Conservation (phyloP, 352 stramenopile species). For the Phytophthora litchii region DNA sequence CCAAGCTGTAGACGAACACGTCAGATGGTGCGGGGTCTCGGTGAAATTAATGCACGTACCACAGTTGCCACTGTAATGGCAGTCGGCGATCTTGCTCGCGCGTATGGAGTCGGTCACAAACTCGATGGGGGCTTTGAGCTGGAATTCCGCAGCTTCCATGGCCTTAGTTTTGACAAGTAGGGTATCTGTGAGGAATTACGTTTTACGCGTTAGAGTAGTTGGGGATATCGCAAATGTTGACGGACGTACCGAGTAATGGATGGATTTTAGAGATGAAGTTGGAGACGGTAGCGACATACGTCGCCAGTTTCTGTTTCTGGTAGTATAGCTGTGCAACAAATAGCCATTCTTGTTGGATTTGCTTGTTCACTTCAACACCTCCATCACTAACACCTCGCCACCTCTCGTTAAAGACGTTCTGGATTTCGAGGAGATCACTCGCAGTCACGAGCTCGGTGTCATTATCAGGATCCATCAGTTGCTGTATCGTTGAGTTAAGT, state of each 20-base stretch:
- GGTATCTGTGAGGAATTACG: conserved; percentile 33
- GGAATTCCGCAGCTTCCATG: conserved; percentile 65
- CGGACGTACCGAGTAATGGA: conserved; percentile 41
- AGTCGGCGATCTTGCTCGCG: conserved; percentile 62
- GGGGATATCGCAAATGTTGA: background rate
- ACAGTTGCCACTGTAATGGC: conserved; percentile 60
- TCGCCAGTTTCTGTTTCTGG: conserved; percentile 47
- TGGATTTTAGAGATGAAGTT: conserved; percentile 40
- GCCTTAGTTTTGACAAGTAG: conserved; percentile 44
- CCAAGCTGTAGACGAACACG: conserved; percentile 44
- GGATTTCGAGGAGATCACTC: conserved; percentile 46
- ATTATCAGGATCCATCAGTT: conserved; percentile 53
- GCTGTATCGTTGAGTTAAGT: conserved; percentile 48
- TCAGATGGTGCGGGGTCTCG: conserved; percentile 20
- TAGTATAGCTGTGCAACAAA: conserved; percentile 50
- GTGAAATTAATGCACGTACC: conserved; percentile 29
- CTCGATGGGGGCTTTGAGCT: conserved; percentile 60
- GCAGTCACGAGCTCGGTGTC: conserved; percentile 39
- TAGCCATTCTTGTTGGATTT: conserved; percentile 53
- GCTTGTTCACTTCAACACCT: conserved; percentile 46
- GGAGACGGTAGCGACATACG: conserved; percentile 40
- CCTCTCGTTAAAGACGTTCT: conserved; percentile 56
- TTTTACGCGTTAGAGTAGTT: background rate
- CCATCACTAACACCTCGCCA: conserved; percentile 52
- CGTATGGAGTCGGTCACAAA: conserved; percentile 62